Conservation (phyloP, 2,329 filamentous ascomycete genomes). For the Penicillium paneum region DNA sequence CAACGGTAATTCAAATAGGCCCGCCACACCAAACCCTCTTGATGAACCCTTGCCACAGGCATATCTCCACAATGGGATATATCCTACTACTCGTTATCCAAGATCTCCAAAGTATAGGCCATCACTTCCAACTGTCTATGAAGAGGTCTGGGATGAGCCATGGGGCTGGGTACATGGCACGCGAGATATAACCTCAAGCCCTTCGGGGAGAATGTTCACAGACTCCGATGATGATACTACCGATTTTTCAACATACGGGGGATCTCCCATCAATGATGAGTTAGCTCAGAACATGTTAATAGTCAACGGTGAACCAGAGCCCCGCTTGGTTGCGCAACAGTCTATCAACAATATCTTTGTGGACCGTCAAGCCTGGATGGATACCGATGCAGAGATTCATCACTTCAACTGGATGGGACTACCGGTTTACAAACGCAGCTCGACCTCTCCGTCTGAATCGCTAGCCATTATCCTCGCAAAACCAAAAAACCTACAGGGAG, state of each 20-base stretch:
- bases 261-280: not conserved
- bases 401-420: constrained; percentile 28
- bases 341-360: not conserved
- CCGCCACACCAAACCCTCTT: not conserved
- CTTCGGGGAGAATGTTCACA: not conserved
- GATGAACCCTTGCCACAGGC: not conserved
- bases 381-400: constrained; percentile 11
- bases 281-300: too few relatives aligned
- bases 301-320: not conserved
- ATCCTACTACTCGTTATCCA: not conserved
- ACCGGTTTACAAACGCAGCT: constrained; percentile 11
- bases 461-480: constrained; percentile 20
- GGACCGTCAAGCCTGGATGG: not conserved
- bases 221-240: not conserved
- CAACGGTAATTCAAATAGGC: too few relatives aligned
- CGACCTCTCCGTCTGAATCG: constrained; percentile 21
- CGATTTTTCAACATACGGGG: not conserved
- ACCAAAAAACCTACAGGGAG: constrained; percentile 9
- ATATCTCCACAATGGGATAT: not conserved
- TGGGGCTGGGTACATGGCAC: not conserved
- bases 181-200: not conserved
- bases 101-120: not conserved
- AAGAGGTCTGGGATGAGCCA: not conserved
- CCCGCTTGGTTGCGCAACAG: not conserved
- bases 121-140: not conserved